phyloP scores from a whole-genome alignment of 768 basidiomycete species.

The Xerocomellus intermedius region DNA sequence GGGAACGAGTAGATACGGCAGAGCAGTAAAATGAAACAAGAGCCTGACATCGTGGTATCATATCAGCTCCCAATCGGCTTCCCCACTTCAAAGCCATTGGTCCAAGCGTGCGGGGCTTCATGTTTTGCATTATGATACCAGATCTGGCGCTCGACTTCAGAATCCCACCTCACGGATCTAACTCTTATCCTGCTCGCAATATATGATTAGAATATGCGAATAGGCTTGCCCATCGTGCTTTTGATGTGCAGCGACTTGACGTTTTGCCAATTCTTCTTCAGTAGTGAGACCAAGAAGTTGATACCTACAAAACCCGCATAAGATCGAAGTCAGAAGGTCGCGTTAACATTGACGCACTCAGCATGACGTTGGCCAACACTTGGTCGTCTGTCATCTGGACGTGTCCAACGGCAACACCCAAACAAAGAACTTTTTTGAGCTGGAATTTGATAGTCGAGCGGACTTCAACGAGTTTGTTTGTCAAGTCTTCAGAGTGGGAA shows the following conservation, averaged over 20 bases:
- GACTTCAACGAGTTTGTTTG: slow-evolving; percentile 90
- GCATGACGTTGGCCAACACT: slow-evolving; percentile 96
- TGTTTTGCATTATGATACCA: slow-evolving; percentile 77
- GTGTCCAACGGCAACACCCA: slow-evolving; percentile 98
- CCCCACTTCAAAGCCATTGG: slow-evolving; percentile 76
- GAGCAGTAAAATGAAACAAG: slow-evolving; percentile 15
- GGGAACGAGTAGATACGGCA: slow-evolving; percentile 17
- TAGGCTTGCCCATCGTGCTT: slow-evolving; percentile 98
- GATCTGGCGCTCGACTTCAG: slow-evolving; percentile 21
- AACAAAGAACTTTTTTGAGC: slow-evolving; percentile 97
- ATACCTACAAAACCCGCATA: slow-evolving; percentile 58
- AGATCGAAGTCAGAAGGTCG: not conserved
- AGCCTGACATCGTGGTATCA: slow-evolving; percentile 31
- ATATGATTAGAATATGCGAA: slow-evolving; percentile 78
- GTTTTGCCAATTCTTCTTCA: slow-evolving; percentile 99
- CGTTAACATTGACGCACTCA: slow-evolving; percentile 53
- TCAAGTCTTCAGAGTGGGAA: slow-evolving; percentile 86
- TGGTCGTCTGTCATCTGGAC: slow-evolving; percentile 97
- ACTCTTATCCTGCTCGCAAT: not conserved
- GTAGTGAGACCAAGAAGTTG: slow-evolving; percentile 98
- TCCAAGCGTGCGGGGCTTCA: slow-evolving; percentile 98
- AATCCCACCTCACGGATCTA: slow-evolving; percentile 15
- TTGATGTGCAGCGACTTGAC: slow-evolving; percentile 99
- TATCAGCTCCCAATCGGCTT: slow-evolving; percentile 92
- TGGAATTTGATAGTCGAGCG: slow-evolving; percentile 99